These are phyloP conservation scores for Xerophyta viscosa DNA, from an alignment of 106 monocot species.

Conservation along the genomic window DNA sequence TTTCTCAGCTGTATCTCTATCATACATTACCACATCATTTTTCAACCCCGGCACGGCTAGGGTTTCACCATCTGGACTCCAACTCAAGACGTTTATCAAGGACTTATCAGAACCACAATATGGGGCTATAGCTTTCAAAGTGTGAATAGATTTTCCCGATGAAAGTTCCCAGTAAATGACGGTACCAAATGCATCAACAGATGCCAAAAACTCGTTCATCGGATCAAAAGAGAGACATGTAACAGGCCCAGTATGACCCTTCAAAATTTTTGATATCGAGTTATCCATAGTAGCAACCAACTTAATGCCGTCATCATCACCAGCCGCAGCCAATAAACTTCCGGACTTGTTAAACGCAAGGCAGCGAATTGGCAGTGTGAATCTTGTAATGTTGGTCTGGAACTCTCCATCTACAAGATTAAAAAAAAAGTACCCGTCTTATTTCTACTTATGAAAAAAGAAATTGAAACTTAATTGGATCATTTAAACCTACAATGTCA, in stretches of 20 bases:
- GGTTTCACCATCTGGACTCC: conserved; percentile 94
- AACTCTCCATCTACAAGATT: conserved; percentile 61
- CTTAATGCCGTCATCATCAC: conserved; percentile 97
- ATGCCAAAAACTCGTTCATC: conserved; percentile 77
- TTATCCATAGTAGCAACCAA: conserved; percentile 86
- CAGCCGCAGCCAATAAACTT: conserved; percentile 87
- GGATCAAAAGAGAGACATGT: conserved; percentile 87
- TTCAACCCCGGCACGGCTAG: conserved; percentile 86
- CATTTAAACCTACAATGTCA: too few species aligned
- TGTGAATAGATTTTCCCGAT: conserved; percentile 58
- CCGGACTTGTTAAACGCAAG: conserved; percentile 89
- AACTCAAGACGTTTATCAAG: conserved; percentile 46
- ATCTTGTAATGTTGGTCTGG: conserved; percentile 85
- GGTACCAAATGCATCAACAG: conserved; percentile 68
- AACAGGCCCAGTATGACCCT: conserved; percentile 78
- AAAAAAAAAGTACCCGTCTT: too few species aligned
- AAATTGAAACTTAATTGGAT: too few species aligned
- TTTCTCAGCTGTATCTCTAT: conserved; percentile 84
- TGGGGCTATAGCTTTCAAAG: conserved; percentile 64
- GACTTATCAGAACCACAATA: conserved; percentile 48
- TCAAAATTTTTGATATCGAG: conserved; percentile 84
- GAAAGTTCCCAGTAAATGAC: conserved; percentile 91
- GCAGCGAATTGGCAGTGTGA: conserved; percentile 83
- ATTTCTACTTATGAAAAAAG: too few species aligned
- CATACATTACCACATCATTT: conserved; percentile 96